Evolutionary conservation across 1,139 yeast genomes (phyloP).

Genomic region (Lodderomyces oxycetoniae): DNA sequence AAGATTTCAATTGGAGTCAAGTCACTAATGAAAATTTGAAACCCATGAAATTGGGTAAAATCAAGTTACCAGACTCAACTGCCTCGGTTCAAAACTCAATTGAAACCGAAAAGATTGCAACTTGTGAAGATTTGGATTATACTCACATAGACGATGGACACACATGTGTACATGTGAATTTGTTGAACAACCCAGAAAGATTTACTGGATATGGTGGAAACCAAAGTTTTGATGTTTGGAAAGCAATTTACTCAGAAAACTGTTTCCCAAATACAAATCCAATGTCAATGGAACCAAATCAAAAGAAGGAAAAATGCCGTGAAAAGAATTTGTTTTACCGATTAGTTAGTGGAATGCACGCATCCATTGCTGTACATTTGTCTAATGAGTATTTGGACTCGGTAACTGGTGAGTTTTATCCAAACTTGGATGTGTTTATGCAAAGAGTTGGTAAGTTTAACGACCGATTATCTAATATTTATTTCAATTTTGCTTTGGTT

Average conservation of each 20-base stretch:
- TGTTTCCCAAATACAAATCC: constrained; percentile 63
- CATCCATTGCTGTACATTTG: constrained; percentile 90
- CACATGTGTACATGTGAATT: constrained; percentile 74
- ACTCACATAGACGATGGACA: constrained; percentile 57
- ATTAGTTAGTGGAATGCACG: constrained; percentile 89
- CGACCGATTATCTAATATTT: constrained; percentile 83
- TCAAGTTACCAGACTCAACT: constrained; percentile 21
- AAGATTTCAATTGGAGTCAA: constrained; percentile 55
- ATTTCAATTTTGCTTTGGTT: constrained; percentile 87
- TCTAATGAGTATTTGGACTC: constrained; percentile 79
- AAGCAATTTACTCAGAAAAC: constrained; percentile 85
- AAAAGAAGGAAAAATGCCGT: constrained; percentile 53
- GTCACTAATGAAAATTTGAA: constrained; percentile 65
- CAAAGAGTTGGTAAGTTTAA: constrained; percentile 84
- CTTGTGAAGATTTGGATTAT: constrained; percentile 44
- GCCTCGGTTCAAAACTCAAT: constrained; percentile 17
- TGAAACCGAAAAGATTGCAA: constrained; percentile 18
- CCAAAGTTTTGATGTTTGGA: constrained; percentile 91
- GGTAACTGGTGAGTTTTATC: constrained; percentile 74
- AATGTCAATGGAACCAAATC: constrained; percentile 29
- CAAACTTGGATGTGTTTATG: constrained; percentile 78
- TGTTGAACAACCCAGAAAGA: constrained; percentile 87
- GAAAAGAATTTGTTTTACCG: constrained; percentile 89
- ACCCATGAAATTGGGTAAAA: constrained; percentile 65
- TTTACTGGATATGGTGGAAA: constrained; percentile 95